Evolutionary conservation across 805 yeast genomes (phyloP).

Genomic region (Helenozyma rhizophorensis): DNA sequence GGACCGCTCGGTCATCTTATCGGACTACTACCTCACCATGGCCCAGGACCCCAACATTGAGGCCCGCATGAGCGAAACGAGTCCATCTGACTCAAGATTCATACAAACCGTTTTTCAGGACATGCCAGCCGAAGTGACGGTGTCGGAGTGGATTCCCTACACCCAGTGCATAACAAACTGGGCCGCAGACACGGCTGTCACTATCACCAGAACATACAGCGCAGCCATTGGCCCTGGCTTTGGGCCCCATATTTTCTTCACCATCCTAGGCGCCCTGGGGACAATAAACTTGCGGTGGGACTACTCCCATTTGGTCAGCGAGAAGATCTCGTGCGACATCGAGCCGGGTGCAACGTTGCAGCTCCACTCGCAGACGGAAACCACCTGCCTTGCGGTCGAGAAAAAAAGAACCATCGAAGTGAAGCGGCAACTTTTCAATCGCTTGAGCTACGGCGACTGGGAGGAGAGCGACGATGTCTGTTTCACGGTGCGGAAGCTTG

Average conservation of each 20-base stretch:
- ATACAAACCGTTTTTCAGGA: conserved; percentile 4
- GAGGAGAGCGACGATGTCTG: too few relatives aligned
- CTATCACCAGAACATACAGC: conserved; percentile 3
- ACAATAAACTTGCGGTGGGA: too few relatives aligned
- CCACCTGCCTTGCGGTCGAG: too few relatives aligned
- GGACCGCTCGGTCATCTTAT: conserved; percentile 6
- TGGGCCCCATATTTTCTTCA: conserved; percentile 4
- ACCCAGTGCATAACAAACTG: conserved; percentile 13
- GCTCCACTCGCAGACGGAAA: conserved; percentile 3
- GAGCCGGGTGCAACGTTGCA: conserved; percentile 11
- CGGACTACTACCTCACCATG: not conserved
- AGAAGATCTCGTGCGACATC: conserved; percentile 10
- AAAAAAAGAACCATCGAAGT: too few relatives aligned
- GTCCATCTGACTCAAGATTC: not conserved
- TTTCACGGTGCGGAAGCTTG: not conserved
- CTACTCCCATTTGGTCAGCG: not conserved
- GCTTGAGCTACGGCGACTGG: too few relatives aligned
- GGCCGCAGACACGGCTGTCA: conserved; percentile 10
- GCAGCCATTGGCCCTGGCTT: not conserved
- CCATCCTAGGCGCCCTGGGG: conserved; percentile 2
- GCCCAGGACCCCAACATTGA: conserved; percentile 1
- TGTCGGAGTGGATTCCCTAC: conserved; percentile 4
- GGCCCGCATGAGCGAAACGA: not conserved
- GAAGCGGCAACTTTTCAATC: too few relatives aligned
- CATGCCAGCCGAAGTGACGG: not conserved